Conservation (phyloP, 2,329 filamentous ascomycete species). For the Hymenoscyphus fraxineus region DNA sequence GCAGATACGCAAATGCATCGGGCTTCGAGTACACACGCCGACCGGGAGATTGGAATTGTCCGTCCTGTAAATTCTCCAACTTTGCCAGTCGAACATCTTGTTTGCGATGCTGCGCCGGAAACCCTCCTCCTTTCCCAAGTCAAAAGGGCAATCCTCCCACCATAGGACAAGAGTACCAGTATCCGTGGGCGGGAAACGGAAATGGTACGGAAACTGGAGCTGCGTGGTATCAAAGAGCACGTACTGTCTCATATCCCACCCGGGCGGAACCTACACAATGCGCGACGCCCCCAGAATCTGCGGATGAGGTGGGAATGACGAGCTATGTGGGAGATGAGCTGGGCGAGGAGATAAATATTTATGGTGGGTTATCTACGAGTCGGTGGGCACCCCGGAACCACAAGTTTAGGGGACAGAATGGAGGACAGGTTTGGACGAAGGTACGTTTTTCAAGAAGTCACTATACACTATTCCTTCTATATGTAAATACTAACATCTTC, state of each 20-base stretch:
- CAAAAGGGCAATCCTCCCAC: background rate
- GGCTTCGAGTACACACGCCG: slow-evolving; percentile 3
- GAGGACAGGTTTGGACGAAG: slow-evolving; percentile 25
- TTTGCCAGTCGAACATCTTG: slow-evolving; percentile 19
- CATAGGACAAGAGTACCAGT: background rate
- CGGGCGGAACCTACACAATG: background rate
- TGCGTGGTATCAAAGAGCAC: background rate
- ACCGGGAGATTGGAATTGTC: slow-evolving; percentile 22
- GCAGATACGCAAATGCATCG: background rate
- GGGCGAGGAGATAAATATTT: background rate
- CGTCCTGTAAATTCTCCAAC: slow-evolving; percentile 22
- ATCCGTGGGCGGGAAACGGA: background rate
- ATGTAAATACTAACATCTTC: slow-evolving; percentile 1
- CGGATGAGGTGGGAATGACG: background rate
- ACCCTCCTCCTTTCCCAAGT: background rate
- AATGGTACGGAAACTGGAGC: background rate
- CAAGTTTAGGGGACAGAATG: slow-evolving; percentile 7
- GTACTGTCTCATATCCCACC: background rate
- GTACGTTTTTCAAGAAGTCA: slow-evolving; percentile 13
- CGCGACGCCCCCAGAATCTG: background rate
- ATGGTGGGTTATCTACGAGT: slow-evolving; percentile 26
- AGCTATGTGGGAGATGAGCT: background rate
- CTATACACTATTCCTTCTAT: background rate
- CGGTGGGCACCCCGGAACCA: slow-evolving; percentile 29
- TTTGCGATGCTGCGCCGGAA: slow-evolving; percentile 15